Evolutionary conservation across 768 basidiomycete genomes (phyloP).

Genomic region (Gloeostereum incarnatum): DNA sequence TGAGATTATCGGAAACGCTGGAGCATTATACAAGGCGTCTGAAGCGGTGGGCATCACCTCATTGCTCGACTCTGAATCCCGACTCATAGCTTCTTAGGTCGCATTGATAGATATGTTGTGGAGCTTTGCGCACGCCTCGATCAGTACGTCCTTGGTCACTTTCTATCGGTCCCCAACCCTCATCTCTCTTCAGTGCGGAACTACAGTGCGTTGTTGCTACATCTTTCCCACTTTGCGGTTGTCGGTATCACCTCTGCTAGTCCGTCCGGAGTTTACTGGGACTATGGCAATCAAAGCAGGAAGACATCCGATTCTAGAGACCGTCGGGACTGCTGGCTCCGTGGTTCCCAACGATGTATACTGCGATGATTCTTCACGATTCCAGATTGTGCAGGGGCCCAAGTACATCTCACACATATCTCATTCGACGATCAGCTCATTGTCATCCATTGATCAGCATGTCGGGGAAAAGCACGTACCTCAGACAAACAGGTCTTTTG

Average conservation of each 20-base stretch:
- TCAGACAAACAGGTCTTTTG: constrained; percentile 80
- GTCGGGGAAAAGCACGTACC: constrained; percentile 85
- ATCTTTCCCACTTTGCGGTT: not conserved
- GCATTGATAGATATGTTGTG: constrained; percentile 86
- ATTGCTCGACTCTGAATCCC: not conserved
- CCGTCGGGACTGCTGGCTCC: constrained; percentile 52
- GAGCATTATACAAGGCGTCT: constrained; percentile 81
- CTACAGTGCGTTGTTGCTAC: constrained; percentile 23
- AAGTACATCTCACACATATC: constrained; percentile 53
- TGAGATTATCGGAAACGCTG: constrained; percentile 61
- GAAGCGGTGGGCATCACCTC: constrained; percentile 58
- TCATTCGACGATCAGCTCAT: too few relatives aligned
- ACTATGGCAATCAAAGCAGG: constrained; percentile 86
- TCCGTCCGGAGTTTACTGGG: constrained; percentile 86
- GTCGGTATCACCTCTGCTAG: constrained; percentile 27
- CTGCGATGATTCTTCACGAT: constrained; percentile 73
- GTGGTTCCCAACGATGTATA: constrained; percentile 89
- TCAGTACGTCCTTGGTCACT: constrained; percentile 38
- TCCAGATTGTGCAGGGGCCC: constrained; percentile 89
- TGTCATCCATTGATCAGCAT: too few relatives aligned
- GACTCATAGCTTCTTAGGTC: constrained; percentile 34
- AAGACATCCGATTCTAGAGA: constrained; percentile 83
- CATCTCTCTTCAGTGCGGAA: constrained; percentile 27
- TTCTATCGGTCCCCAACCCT: not conserved
- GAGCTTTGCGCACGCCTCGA: constrained; percentile 79